These are phyloP conservation scores for Lecanosticta acicola DNA, from an alignment of 2,329 filamentous ascomycete genomes.

Conservation along the genomic window DNA sequence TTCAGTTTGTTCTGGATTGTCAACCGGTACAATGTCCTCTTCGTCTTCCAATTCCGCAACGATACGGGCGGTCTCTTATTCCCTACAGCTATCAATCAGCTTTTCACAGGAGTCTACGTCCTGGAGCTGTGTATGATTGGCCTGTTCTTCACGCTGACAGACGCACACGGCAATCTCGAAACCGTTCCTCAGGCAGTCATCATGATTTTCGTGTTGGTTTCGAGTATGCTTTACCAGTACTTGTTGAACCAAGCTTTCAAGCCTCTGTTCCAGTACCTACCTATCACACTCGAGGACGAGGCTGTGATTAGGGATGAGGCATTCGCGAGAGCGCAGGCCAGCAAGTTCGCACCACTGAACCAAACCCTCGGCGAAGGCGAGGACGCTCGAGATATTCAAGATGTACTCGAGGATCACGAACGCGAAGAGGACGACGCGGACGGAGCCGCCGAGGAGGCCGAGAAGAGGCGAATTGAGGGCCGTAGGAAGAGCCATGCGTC, in stretches of 20 bases:
- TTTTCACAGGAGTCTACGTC: constrained; percentile 89
- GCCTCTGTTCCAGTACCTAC: constrained; percentile 80
- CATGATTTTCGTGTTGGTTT: constrained; percentile 69
- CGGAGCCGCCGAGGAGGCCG: constrained; percentile 21
- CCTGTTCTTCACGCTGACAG: constrained; percentile 72
- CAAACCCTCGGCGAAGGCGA: constrained; percentile 15
- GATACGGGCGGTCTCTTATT: constrained; percentile 93
- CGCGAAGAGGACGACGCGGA: constrained; percentile 29
- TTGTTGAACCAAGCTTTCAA: constrained; percentile 77
- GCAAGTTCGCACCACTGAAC: constrained; percentile 28
- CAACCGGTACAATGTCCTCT: constrained; percentile 94
- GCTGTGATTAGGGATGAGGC: constrained; percentile 85
- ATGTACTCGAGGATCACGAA: constrained; percentile 21
- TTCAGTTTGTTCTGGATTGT: constrained; percentile 90
- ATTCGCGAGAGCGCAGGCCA: constrained; percentile 64
- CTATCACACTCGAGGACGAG: constrained; percentile 93
- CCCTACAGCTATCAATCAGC: constrained; percentile 86
- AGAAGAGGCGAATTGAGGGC: constrained; percentile 36
- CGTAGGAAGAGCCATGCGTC: constrained; percentile 4
- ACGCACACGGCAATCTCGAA: constrained; percentile 46
- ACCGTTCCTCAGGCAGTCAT: constrained; percentile 73
- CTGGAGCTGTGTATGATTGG: constrained; percentile 90
- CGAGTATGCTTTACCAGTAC: constrained; percentile 73
- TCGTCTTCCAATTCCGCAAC: constrained; percentile 80
- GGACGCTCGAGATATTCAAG: constrained; percentile 26